Evolutionary conservation across 2,329 filamentous ascomycete species (phyloP).

Genomic region (Aspergillus uvarum): DNA sequence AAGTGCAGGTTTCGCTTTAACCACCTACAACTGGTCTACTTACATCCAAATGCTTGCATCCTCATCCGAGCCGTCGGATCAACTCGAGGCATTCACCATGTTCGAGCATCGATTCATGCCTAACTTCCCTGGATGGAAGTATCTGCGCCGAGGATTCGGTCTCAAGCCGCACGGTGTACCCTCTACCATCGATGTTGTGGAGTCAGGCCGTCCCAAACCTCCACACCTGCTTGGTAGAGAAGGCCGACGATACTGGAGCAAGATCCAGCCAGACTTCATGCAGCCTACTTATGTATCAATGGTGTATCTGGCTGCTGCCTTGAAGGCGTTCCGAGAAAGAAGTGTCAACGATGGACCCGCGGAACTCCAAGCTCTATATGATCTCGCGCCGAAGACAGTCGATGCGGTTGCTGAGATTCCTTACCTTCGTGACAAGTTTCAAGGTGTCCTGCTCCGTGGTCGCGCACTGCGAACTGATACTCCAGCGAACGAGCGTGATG

Average conservation of each 20-base stretch:
- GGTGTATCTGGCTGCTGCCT: slow-evolving; percentile 43
- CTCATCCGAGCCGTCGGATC: slow-evolving; percentile 57
- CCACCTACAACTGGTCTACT: slow-evolving; percentile 77
- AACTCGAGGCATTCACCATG: slow-evolving; percentile 61
- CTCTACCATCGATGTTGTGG: slow-evolving; percentile 33
- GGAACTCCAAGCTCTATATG: slow-evolving; percentile 30
- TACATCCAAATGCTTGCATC: slow-evolving; percentile 68
- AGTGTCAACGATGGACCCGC: slow-evolving; percentile 35
- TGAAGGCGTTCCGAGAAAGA: slow-evolving; percentile 37
- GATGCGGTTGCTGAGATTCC: slow-evolving; percentile 40
- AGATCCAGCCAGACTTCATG: slow-evolving; percentile 41
- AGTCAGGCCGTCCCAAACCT: slow-evolving; percentile 26
- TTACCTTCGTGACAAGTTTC: slow-evolving; percentile 41
- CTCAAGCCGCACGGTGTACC: slow-evolving; percentile 31
- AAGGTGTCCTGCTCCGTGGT: slow-evolving; percentile 41
- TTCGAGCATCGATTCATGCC: slow-evolving; percentile 79
- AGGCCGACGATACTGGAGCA: slow-evolving; percentile 35
- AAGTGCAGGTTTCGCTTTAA: slow-evolving; percentile 68
- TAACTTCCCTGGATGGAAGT: slow-evolving; percentile 71
- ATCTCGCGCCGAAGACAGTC: slow-evolving; percentile 38
- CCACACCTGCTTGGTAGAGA: slow-evolving; percentile 32
- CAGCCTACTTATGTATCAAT: slow-evolving; percentile 47
- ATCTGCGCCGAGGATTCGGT: slow-evolving; percentile 35
- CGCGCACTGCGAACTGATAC: slow-evolving; percentile 27
- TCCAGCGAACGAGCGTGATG: slow-evolving; percentile 13